A percentile compares a stretch with the other conserved stretches of the same genome.
Evolutionary conservation across 768 basidiomycete genomes (phyloP).

Genomic region (Mycena crocata): DNA sequence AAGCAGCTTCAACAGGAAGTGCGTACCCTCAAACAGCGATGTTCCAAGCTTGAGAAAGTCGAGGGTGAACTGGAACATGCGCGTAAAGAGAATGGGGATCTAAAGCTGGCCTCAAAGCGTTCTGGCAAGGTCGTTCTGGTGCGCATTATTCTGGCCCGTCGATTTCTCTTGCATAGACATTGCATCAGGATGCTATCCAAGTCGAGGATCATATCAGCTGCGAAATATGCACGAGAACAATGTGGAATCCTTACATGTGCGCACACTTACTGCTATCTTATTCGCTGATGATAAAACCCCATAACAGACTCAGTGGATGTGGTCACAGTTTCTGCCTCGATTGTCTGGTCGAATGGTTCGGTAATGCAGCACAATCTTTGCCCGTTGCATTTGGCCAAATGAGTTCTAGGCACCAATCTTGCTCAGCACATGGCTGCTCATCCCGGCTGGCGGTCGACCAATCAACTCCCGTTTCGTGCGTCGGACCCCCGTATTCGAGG

Average conservation of each 20-base stretch:
- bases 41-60: constrained; percentile 40
- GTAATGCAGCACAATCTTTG: constrained; percentile 6
- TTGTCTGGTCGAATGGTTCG: constrained; percentile 70
- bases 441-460: constrained; percentile 54
- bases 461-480: constrained; percentile 39
- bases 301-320: constrained; percentile 67
- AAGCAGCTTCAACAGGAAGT: constrained; percentile 57
- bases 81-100: constrained; percentile 42
- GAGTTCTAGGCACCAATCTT: constrained; percentile 48
- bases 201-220: constrained; percentile 70
- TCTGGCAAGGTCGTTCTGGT: constrained; percentile 47
- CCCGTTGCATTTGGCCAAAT: constrained; percentile 48
- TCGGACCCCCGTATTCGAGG: constrained; percentile 39
- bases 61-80: constrained; percentile 34
- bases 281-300: neutral
- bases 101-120: constrained; percentile 41
- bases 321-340: constrained; percentile 77
- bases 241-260: constrained; percentile 78
- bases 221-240: constrained; percentile 70
- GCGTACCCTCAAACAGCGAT: constrained; percentile 40
- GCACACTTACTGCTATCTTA: constrained; percentile 36
- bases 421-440: constrained; percentile 59
- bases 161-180: constrained; percentile 1
- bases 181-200: constrained; percentile 51
- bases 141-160: constrained; percentile 22